Evolutionary conservation across 2,329 filamentous ascomycete species (phyloP).

Genomic region (Exophiala calicioides): DNA sequence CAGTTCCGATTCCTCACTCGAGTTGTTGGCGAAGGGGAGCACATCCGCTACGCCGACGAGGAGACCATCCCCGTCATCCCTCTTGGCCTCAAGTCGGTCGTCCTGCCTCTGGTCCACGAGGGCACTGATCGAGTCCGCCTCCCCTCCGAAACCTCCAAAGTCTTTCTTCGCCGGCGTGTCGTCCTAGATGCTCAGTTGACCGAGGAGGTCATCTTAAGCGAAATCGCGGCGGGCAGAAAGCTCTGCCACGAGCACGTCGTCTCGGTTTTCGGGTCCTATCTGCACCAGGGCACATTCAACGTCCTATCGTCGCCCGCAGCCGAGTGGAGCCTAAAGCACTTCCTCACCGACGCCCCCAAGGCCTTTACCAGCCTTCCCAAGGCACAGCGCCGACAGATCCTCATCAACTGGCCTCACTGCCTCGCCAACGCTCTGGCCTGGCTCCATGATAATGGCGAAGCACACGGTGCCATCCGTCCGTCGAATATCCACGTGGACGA

Average conservation of each 20-base stretch:
- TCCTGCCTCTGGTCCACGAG: constrained; percentile 39
- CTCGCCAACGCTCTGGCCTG: constrained; percentile 58
- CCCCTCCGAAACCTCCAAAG: constrained; percentile 30
- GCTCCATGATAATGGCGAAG: constrained; percentile 56
- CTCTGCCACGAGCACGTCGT: constrained; percentile 47
- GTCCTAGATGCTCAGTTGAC: constrained; percentile 42
- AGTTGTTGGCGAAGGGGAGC: constrained; percentile 56
- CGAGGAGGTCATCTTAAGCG: constrained; percentile 42
- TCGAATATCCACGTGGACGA: constrained; percentile 61
- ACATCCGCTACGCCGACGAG: constrained; percentile 60
- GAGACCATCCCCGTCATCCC: constrained; percentile 62
- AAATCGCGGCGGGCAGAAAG: constrained; percentile 41
- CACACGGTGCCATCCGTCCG: constrained; percentile 59
- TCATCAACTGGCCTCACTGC: constrained; percentile 51
- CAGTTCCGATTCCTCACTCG: constrained; percentile 62
- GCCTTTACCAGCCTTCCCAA: constrained; percentile 46
- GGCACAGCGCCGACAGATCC: constrained; percentile 41
- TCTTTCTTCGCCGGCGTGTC: constrained; percentile 43
- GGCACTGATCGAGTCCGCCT: constrained; percentile 45
- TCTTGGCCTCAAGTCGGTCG: constrained; percentile 48
- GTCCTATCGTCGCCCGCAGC: constrained; percentile 45
- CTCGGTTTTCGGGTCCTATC: constrained; percentile 48
- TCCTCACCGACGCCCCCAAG: constrained; percentile 45
- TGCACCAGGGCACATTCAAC: constrained; percentile 44
- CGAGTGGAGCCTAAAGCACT: constrained; percentile 45